phyloP scores from a whole-genome alignment of 1,284 basidiomycete species.

The Heterobasidion parviporum region DNA sequence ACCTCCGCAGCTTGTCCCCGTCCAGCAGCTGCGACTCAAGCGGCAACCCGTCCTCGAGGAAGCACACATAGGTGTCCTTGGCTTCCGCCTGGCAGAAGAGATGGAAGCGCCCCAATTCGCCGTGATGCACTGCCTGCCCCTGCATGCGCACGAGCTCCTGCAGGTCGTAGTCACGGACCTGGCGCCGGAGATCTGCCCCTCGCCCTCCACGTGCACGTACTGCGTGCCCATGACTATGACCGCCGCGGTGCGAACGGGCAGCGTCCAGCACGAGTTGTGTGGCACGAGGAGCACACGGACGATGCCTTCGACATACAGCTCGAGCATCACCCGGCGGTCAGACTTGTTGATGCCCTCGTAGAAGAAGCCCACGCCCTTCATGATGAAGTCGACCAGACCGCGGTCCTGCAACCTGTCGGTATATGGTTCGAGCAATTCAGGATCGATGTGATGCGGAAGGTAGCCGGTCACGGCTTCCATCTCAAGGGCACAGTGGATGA shows the following conservation, averaged over 20 bases:
- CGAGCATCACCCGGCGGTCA: conserved; percentile 76
- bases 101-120: conserved; percentile 61
- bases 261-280: conserved; percentile 78
- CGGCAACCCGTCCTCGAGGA: conserved; percentile 82
- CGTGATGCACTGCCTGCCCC: conserved; percentile 68
- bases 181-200: conserved; percentile 43
- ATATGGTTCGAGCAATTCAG: conserved; percentile 56
- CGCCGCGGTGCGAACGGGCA: conserved; percentile 73
- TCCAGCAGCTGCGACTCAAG: conserved; percentile 62
- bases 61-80: conserved; percentile 70
- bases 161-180: conserved; percentile 72
- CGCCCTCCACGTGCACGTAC: conserved; percentile 47
- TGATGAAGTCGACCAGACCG: conserved; percentile 65
- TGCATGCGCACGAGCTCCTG: conserved; percentile 90
- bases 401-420: conserved; percentile 57
- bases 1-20: conserved; percentile 31
- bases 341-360: conserved; percentile 63
- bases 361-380: conserved; percentile 88
- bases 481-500: conserved; percentile 82
- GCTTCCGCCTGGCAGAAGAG: conserved; percentile 85
- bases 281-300: conserved; percentile 81
- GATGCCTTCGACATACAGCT: conserved; percentile 77
- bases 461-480: conserved; percentile 68
- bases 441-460: conserved; percentile 44
- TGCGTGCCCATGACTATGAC: conserved; percentile 94